These are phyloP conservation scores for Metschnikowia sp. DNA, from an alignment of 805 yeast species.

Conservation along the genomic window DNA sequence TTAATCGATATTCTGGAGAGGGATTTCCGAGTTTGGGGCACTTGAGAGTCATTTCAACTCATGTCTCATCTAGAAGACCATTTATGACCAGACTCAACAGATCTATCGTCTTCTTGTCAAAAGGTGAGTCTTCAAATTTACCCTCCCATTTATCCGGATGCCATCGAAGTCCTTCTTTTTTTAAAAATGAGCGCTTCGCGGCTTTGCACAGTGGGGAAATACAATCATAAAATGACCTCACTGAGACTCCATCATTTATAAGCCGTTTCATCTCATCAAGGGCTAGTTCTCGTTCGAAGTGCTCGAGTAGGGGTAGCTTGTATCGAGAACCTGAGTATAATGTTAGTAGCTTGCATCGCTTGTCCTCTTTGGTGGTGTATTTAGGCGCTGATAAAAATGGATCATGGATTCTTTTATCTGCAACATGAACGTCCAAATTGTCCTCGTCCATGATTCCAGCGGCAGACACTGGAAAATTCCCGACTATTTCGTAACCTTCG, in stretches of 20 bases:
- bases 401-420: slow-evolving; percentile 36
- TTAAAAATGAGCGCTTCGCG: slow-evolving; percentile 25
- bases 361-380: neutral
- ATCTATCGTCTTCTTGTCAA: slow-evolving; percentile 28
- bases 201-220: slow-evolving; percentile 15
- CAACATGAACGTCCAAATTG: slow-evolving; percentile 31
- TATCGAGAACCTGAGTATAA: slow-evolving; percentile 16
- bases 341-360: slow-evolving; percentile 1
- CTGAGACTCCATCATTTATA: slow-evolving; percentile 22
- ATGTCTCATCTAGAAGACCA: slow-evolving; percentile 8
- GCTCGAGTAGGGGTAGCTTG: slow-evolving; percentile 15
- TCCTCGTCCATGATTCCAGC: slow-evolving; percentile 35
- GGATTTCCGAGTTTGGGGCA: neutral
- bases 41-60: neutral
- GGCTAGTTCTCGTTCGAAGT: slow-evolving; percentile 10
- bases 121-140: slow-evolving; percentile 19
- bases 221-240: slow-evolving; percentile 26
- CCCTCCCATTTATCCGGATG: slow-evolving; percentile 64
- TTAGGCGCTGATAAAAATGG: slow-evolving; percentile 22
- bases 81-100: slow-evolving; percentile 32
- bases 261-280: slow-evolving; percentile 11
- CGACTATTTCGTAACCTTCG: slow-evolving; percentile 24
- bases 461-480: slow-evolving; percentile 30
- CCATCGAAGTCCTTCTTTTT: slow-evolving; percentile 59
- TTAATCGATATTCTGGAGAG: neutral